Conservation (phyloP, 2,329 filamentous ascomycete species). For the Calonectria pauciramosa region DNA sequence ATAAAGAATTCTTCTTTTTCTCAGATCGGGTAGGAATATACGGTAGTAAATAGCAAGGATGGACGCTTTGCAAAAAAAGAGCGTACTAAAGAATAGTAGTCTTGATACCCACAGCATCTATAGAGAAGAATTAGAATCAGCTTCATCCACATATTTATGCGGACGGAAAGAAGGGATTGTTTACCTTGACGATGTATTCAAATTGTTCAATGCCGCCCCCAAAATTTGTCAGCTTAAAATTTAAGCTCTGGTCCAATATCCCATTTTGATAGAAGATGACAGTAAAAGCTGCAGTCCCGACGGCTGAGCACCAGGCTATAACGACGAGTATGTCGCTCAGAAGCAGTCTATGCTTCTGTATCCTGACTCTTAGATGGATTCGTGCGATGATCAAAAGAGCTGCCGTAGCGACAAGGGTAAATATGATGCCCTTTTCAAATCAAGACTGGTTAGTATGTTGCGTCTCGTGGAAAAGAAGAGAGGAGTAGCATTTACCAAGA, state of each 20-base stretch:
- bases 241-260: not conserved
- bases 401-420: not conserved
- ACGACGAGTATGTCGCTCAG: not conserved
- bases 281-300: not conserved
- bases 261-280: not conserved
- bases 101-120: not conserved
- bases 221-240: not conserved
- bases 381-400: not conserved
- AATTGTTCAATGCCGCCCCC: not conserved
- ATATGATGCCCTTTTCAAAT: not conserved
- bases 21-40: not conserved
- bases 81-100: not conserved
- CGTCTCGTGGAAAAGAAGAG: not conserved
- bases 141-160: not conserved
- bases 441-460: not conserved
- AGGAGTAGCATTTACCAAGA: not conserved
- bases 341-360: not conserved
- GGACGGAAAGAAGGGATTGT: not conserved
- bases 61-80: not conserved
- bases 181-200: not conserved
- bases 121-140: not conserved
- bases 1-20: not conserved
- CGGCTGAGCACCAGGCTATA: not conserved
- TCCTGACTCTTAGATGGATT: not conserved
- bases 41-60: not conserved